These are phyloP conservation scores for Macrolepiota albuminosa DNA, from an alignment of 768 basidiomycete genomes.

Conservation along the genomic window DNA sequence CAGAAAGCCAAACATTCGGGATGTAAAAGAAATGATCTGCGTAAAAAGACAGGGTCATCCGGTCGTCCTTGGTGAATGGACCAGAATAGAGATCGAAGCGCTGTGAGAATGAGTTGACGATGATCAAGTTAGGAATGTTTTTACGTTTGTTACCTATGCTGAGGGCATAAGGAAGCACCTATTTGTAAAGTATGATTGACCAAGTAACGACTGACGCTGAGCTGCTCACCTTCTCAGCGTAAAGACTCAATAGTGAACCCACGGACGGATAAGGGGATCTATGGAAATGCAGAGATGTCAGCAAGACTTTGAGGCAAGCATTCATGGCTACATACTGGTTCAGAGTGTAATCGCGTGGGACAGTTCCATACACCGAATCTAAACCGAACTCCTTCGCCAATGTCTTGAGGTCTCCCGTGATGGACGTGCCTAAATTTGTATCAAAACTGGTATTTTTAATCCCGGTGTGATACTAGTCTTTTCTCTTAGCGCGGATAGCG, in stretches of 20 bases:
- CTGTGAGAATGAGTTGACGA: conserved; percentile 58
- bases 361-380: conserved; percentile 56
- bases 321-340: conserved; percentile 37
- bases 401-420: conserved; percentile 50
- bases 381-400: conserved; percentile 62
- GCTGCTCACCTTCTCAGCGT: conserved; percentile 39
- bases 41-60: conserved; percentile 72
- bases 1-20: conserved; percentile 41
- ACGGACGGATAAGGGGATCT: conserved; percentile 63
- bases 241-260: conserved; percentile 54
- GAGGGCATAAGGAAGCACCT: conserved; percentile 54
- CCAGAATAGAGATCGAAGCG: conserved; percentile 68
- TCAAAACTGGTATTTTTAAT: conserved; percentile 53
- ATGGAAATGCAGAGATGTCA: conserved; percentile 1
- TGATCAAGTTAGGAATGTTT: conserved; percentile 55
- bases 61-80: conserved; percentile 75
- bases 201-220: background rate
- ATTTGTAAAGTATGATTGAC: background rate
- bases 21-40: conserved; percentile 60
- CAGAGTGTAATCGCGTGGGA: conserved; percentile 74
- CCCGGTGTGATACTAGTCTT: conserved; percentile 59
- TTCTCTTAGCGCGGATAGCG: background rate
- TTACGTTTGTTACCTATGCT: conserved; percentile 61
- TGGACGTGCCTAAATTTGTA: conserved; percentile 44
- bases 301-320: background rate